Conservation (phyloP, 306 rosid species). For the Elaeagnus macrophylla region DNA sequence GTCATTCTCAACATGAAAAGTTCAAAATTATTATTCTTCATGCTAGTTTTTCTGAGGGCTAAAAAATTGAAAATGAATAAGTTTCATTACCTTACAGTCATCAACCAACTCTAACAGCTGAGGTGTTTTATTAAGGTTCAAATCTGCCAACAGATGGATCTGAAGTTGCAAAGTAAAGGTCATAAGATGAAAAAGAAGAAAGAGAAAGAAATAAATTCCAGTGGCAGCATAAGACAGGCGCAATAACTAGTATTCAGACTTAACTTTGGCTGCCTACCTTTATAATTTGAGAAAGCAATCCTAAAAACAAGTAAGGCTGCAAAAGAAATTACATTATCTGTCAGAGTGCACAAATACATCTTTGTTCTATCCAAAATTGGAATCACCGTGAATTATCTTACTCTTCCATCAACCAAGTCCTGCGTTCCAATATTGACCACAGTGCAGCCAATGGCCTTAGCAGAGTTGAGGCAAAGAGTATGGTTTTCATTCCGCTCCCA, state of each 20-base stretch:
- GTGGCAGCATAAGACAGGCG: constrained; percentile 6
- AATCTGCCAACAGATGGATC: constrained; percentile 96
- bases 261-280: constrained; percentile 44
- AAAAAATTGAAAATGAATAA: constrained; percentile 8
- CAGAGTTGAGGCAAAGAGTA: constrained; percentile 93
- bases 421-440: constrained; percentile 91
- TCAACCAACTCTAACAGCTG: constrained; percentile 92
- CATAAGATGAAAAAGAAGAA: constrained; percentile 12
- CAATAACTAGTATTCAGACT: neutral
- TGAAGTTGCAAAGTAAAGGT: constrained; percentile 30
- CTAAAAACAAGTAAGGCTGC: constrained; percentile 91
- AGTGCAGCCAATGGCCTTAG: constrained; percentile 98
- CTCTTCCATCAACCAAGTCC: constrained; percentile 93
- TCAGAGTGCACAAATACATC: neutral
- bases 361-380: neutral
- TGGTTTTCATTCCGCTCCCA: constrained; percentile 99
- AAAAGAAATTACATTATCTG: constrained; percentile 26
- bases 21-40: constrained; percentile 3
- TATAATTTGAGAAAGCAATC: constrained; percentile 91
- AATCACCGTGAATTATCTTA: constrained; percentile 26
- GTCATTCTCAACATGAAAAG: neutral
- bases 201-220: constrained; percentile 10
- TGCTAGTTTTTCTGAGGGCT: constrained; percentile 1
- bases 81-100: constrained; percentile 53
- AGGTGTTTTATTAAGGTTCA: constrained; percentile 91